Evolutionary conservation across 1,284 basidiomycete species (phyloP), one percentile per base, ranked within the genome.

Genomic region (Vanrija sp.): DNA sequence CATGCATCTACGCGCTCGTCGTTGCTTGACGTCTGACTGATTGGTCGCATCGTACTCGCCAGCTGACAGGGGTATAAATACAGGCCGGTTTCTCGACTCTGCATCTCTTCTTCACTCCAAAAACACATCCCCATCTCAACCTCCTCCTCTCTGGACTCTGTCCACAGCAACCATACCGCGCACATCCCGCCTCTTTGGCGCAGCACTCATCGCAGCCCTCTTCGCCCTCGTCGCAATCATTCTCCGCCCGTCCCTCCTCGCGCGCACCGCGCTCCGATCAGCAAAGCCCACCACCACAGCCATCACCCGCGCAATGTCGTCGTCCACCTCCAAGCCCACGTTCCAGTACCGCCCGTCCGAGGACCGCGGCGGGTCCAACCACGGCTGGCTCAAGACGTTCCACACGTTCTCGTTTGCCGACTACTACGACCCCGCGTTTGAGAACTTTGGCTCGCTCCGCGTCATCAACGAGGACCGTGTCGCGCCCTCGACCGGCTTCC

Each of bases 331-430:
- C 23, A n/a, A 25, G 4, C 47, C 52, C 47, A 19, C 24, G 18
- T 59, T 59, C 54, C 48, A 37, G 38, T 67, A 48, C 57, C 83
- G 87, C 57, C 80, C 71, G 52, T 88, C 83, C 64, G 67, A 84
- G 52, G 83, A 86, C 45, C 81, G 91, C 41, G 90, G 89, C 8
- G 76, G 86, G 50, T 87, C 87, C 14, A 83, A 95, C 70, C 90
- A 92, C 64, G 78, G 84, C 20, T 97, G 92, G 92, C 79, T 97
- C 45, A 93, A 92, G 78, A 85, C 86, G 1, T 89, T 89, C 80
- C 85, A 89, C 64, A 85, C 87, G 0, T 90, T 88, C 69, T 82
- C 83, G 3, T 91, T 91, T 64, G 86, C 90, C 1, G 76, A 75
- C 67, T 90, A 90, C 70, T 80, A 84, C 55, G 84, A 87, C 50